Percentiles rank a stretch among this genome's conserved stretches.
Conservation (phyloP, 257 asterid species). For the Osmanthus fragrans region DNA sequence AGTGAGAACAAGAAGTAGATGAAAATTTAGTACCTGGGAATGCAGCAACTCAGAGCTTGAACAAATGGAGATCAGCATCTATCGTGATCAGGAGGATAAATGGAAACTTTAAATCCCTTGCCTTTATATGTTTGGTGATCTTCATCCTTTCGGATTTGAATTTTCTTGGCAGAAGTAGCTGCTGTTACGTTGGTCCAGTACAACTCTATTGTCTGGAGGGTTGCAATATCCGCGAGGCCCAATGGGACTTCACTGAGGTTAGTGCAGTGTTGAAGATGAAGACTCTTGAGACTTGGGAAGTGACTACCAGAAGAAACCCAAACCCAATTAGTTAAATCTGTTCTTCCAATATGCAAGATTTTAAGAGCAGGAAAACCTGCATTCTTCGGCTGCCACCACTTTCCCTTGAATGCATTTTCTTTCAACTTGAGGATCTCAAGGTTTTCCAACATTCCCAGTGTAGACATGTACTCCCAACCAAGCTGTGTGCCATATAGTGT, state of each 20-base stretch:
- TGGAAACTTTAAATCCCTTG: constrained; percentile 18
- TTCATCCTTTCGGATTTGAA: not conserved
- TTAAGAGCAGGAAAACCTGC: constrained; percentile 23
- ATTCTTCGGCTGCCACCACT: constrained; percentile 21
- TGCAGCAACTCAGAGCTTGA: not conserved
- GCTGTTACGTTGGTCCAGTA: constrained; percentile 13
- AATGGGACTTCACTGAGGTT: constrained; percentile 20
- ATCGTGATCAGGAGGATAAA: constrained; percentile 29
- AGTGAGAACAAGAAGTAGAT: not conserved
- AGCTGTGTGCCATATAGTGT: constrained; percentile 32
- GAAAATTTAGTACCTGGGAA: not conserved
- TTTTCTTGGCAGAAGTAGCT: constrained; percentile 24
- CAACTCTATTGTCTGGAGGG: constrained; percentile 25
- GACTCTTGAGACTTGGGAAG: constrained; percentile 20
- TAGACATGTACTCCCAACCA: constrained; percentile 34
- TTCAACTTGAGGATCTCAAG: constrained; percentile 31
- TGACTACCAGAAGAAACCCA: constrained; percentile 24
- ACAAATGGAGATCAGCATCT: not conserved
- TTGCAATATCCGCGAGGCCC: constrained; percentile 10
- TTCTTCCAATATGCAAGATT: constrained; percentile 19
- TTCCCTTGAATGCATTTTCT: constrained; percentile 32
- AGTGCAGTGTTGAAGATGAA: constrained; percentile 21
- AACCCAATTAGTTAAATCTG: constrained; percentile 19
- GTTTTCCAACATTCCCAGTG: constrained; percentile 6
- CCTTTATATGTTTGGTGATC: not conserved